Evolutionary conservation across 179 eudicot species (phyloP), one percentile per base, ranked within the genome.

Genomic region (Silene coronaria): DNA sequence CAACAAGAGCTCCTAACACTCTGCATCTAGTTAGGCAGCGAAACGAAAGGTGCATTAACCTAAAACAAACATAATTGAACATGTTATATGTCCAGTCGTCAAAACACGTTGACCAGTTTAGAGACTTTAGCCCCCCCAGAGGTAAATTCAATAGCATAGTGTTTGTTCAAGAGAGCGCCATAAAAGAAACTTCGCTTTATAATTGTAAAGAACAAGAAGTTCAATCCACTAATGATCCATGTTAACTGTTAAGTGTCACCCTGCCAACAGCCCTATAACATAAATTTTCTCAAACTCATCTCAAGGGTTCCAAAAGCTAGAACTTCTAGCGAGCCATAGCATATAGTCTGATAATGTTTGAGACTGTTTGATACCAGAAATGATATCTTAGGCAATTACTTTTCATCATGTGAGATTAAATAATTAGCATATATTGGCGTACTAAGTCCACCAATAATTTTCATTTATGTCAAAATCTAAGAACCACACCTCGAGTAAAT

Each of bases 191-290:
- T 55, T 53, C 10, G 16, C 16, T 27, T 11, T 71, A 45, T 27
- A 28, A 46, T 70, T 24, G 30, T 46, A 45, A 67, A 19, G 27
- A 36, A 67, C 71, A 21, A 36, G 5, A 67, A 36, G 46, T 21
- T 23, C 53, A 67, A 36, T 66, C 70, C 46, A 16, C 22, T 19
- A 17, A 17, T 66, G 34, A 16, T 1, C 28, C 26, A 59, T 21
- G 28, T 10, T n/a, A 55, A 59, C 8, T 23, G 14, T 21, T n/a
- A 55, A 59, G 21, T 23, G 14, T 21, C 13, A 23, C 58, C 19
- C 19, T 69, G 21, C 58, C 10, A 21, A 69, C 57, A 42, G 72
- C 72, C 72, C 58, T 22, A 6, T 59, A 38, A 73, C 22, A 53
- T 51, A 13, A 73, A 38, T 53, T 14, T 62, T 30, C 23, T 32